Evolutionary conservation across 805 yeast species (phyloP), one percentile per base, ranked within the genome.

Genomic region (Teunomyces pallodes): DNA sequence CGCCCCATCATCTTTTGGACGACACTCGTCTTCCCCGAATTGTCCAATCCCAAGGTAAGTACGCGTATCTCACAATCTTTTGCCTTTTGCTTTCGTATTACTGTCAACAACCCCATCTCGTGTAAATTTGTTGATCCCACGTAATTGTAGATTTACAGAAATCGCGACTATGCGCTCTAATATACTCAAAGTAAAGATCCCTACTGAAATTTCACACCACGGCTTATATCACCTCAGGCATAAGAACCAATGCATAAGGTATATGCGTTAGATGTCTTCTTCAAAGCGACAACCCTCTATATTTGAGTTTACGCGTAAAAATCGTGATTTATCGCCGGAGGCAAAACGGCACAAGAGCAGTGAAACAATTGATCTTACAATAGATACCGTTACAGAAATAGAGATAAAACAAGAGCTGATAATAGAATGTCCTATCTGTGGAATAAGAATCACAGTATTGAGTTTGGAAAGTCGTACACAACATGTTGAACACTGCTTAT

Each of bases 11-110:
- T 60, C 14, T 72, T 61, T 49, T 83, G 82, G 17, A 90, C 84
- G 2, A 92, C 79, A 0, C 97, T 87, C 2, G 97, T 87, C 64
- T 91, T 91, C 2, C 98, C 98, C 0, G 96, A 80, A 64, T 89
- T 90, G 61, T 91, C 98, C 3, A 91, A 77, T 0, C 98, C 98
- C 9, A 91, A 76, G 48, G 88, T 74, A 17, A 92, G 71, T 24
- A 90, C 77, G 17, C 97, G 71, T 30, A 87, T 67, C 63, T 90
- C 96, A 46, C 75, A 74, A 55, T 89, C 96, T 63, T 88, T 90
- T 36, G 80, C 72, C 67, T 89, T 86, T 60, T 89, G 96, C 61
- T 90, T 90, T 57, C 84, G 77, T 48, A 91, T 86, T 27, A 90
- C 84, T 1, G 89, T 79, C 13, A 90, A 67, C 2, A 90, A 77